Base-by-base conservation (phyloP, 805 yeast genomes). In the Suhomyces tanzawaensis region DNA sequence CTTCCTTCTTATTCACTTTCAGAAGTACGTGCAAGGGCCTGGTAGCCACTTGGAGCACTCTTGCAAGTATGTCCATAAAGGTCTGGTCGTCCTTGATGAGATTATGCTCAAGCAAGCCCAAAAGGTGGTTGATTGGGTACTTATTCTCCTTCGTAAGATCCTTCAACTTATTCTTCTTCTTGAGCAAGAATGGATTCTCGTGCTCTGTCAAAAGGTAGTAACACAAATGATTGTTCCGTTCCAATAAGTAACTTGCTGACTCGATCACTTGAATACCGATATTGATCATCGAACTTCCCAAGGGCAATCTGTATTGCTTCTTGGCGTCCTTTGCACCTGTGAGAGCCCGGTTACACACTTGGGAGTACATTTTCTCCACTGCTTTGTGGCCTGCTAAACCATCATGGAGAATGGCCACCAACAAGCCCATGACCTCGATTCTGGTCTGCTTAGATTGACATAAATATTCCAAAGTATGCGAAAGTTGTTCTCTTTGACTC, bases 211-310 rank as follows among this genome's bases (percentile, higher is more conserved):
- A 64, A 58, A 90, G 82, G 52, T 80, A 88, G 51, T 79, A 78
- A 45, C 93, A 73, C 55, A 85, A 67, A 42, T 81, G 85, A 7
- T 73, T 69, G 45, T 81, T 85, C 23, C 77, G 68, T 40, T 83
- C 87, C 35, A 89, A 69, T 33, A 89, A 65, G 48, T 74, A 79
- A 45, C 83, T 86, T 13, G 89, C 62, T 1, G 85, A 81, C 43
- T 86, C 95, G 31, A 90, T 69, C 3, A 82, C 74, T 51, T 88
- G 96, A 32, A 79, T 81, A 0, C 90, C 90, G 16, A 88, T 83
- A 8, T 76, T 66, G 8, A 82, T 62, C 0, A 91, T 85, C 0
- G 90, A 76, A 14, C 84, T 74, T 13, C 79, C 82, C 4, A 66
- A 52, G 2, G 93, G 91, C 47, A 77, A 49, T 45, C 59, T 45